Conservation (phyloP, 148 eudicot species). For the Rhododendron henanense region DNA sequence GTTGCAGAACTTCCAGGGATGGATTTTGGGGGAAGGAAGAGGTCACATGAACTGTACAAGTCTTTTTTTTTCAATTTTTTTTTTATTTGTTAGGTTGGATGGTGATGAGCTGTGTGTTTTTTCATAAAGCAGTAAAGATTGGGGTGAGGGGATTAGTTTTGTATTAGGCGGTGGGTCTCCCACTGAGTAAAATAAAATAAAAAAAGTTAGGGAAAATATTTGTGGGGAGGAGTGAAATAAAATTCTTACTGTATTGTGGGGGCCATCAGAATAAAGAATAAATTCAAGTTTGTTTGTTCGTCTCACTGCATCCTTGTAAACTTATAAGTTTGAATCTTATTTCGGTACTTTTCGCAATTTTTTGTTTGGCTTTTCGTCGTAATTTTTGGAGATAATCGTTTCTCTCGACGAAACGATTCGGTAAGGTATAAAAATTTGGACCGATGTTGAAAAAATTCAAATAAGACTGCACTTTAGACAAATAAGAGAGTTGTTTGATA, state of each 20-base stretch:
- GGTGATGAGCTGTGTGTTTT: background rate
- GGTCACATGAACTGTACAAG: background rate
- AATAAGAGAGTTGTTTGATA: no score
- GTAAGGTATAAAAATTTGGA: no score
- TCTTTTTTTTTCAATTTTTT: background rate
- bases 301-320: no score
- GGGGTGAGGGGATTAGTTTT: background rate
- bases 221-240: constrained; percentile 1
- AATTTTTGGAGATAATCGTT: no score
- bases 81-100: background rate
- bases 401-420: no score
- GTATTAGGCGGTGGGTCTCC: background rate
- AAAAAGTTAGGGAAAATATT: background rate
- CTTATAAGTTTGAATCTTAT: no score
- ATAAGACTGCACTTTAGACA: no score
- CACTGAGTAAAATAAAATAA: background rate
- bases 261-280: background rate
- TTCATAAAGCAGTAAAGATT: background rate
- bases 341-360: no score
- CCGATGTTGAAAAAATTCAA: no score
- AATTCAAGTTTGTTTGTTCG: background rate
- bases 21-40: constrained; percentile 1
- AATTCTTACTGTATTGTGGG: background rate
- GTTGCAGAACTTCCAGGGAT: background rate
- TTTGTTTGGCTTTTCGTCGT: no score